Percentiles rank a stretch among this genome's conserved stretches.
These are phyloP conservation scores for Ballota nigra DNA, from an alignment of 257 asterid genomes.

Conservation along the genomic window DNA sequence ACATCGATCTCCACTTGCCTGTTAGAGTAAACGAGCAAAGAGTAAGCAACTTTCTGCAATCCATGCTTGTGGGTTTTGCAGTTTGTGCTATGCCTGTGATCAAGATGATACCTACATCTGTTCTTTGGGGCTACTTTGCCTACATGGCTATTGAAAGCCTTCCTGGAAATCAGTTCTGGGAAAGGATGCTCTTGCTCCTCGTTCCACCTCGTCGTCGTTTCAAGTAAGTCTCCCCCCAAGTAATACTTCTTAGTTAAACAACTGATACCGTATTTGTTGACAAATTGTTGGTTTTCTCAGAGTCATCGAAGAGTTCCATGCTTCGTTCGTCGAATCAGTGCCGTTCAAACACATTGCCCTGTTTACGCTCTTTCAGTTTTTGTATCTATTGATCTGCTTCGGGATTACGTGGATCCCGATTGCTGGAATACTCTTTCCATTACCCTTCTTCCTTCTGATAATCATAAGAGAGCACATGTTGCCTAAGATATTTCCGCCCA, in stretches of 20 bases:
- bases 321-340: slow-evolving; percentile 79
- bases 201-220: slow-evolving; percentile 73
- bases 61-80: slow-evolving; percentile 62
- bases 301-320: slow-evolving; percentile 64
- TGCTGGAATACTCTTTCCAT: slow-evolving; percentile 84
- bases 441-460: slow-evolving; percentile 78
- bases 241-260: background rate
- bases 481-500: slow-evolving; percentile 61
- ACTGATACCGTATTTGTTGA: background rate
- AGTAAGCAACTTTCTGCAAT: slow-evolving; percentile 78
- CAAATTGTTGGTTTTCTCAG: slow-evolving; percentile 34
- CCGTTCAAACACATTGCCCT: slow-evolving; percentile 70
- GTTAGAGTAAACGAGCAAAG: slow-evolving; percentile 89
- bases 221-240: slow-evolving; percentile 48
- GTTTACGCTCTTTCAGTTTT: slow-evolving; percentile 68
- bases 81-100: slow-evolving; percentile 72
- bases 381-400: slow-evolving; percentile 62
- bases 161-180: slow-evolving; percentile 90
- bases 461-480: slow-evolving; percentile 72
- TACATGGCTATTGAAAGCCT: slow-evolving; percentile 94
- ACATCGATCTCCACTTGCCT: slow-evolving; percentile 76
- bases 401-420: slow-evolving; percentile 93
- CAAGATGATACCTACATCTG: slow-evolving; percentile 78
- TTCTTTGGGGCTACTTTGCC: slow-evolving; percentile 92
- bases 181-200: slow-evolving; percentile 61